Conservation (phyloP, 2,329 filamentous ascomycete genomes). For the Sordariomycetes sp. region DNA sequence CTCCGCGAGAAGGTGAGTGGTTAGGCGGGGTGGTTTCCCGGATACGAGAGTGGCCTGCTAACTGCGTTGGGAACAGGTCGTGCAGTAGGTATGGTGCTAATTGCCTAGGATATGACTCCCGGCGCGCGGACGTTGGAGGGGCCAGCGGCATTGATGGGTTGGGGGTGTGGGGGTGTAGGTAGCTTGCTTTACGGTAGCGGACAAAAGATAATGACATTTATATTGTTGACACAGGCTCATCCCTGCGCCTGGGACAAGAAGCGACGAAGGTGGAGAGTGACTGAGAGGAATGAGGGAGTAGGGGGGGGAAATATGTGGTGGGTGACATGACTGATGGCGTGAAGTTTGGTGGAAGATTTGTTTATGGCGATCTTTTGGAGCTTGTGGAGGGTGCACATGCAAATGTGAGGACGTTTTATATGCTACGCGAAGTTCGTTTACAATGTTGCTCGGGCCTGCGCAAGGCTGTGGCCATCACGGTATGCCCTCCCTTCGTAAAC, state of each 20-base stretch:
- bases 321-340: no score
- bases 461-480: no score
- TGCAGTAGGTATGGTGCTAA: background rate
- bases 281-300: background rate
- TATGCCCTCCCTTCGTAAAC: no score
- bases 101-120: background rate
- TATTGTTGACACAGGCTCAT: background rate
- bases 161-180: background rate
- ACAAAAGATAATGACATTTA: background rate
- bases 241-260: background rate
- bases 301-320: no score
- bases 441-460: no score
- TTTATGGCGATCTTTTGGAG: background rate
- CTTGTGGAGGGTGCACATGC: no score
- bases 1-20: constrained; percentile 80
- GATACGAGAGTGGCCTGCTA: background rate
- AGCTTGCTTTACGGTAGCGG: background rate
- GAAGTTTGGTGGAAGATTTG: background rate
- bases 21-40: background rate
- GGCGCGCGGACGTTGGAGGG: background rate
- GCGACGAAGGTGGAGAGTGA: background rate
- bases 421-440: no score
- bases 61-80: background rate
- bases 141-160: background rate
- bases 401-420: no score